Evolutionary conservation across 495 filamentous ascomycete species (phyloP).

Genomic region (Beverwykella pulmonaria): DNA sequence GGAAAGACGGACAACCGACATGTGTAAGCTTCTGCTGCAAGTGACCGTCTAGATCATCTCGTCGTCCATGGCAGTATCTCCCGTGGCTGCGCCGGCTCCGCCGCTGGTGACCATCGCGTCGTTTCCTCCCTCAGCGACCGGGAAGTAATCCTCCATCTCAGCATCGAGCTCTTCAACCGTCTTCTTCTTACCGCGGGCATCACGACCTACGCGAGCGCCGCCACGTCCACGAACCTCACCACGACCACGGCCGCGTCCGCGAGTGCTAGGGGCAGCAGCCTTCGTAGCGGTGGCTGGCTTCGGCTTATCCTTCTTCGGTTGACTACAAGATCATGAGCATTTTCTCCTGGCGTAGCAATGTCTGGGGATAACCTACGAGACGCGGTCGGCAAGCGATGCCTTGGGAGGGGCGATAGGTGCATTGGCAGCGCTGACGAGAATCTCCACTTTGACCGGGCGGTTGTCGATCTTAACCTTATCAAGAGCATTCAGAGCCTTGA

Average conservation of each 20-base stretch:
- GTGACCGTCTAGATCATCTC: conserved; percentile 34
- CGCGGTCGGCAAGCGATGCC: conserved; percentile 83
- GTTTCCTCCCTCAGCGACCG: conserved; percentile 45
- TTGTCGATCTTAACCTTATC: conserved; percentile 89
- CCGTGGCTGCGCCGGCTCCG: conserved; percentile 25
- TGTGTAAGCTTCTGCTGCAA: neutral
- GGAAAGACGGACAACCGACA: neutral
- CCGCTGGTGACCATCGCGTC: conserved; percentile 48
- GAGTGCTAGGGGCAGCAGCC: conserved; percentile 54
- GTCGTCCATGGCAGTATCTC: conserved; percentile 42
- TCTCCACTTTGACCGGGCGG: conserved; percentile 91
- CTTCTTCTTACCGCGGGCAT: conserved; percentile 76
- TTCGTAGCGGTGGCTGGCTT: conserved; percentile 81
- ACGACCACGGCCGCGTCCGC: conserved; percentile 45
- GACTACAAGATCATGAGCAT: no score
- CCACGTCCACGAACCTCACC: conserved; percentile 50
- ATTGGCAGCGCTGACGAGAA: conserved; percentile 76
- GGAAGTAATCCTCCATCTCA: conserved; percentile 93
- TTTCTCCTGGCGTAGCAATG: no score
- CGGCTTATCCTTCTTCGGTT: conserved; percentile 55
- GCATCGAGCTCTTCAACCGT: conserved; percentile 88
- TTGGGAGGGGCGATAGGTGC: conserved; percentile 64
- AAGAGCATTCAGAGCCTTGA: conserved; percentile 75
- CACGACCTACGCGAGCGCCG: conserved; percentile 40
- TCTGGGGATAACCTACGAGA: conserved; percentile 62